Percentiles rank a stretch among this genome's conserved stretches.
phyloP scores from a whole-genome alignment of 352 stramenopile species.

The Lagenidium giganteum region DNA sequence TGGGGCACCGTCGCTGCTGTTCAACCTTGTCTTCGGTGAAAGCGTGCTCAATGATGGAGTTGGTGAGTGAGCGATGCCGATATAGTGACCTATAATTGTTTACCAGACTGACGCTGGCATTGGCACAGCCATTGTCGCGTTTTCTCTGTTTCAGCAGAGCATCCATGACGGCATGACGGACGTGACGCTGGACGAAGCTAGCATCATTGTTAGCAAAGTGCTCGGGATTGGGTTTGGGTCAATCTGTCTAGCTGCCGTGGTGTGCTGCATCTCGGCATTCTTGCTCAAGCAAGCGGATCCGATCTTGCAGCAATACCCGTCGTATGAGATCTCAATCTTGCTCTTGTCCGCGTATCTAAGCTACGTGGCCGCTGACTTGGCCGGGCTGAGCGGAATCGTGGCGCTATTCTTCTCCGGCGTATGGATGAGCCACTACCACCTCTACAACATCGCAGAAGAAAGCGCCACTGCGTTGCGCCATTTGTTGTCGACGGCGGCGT shows the following conservation, averaged over 20 bases:
- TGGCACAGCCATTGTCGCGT: constrained; percentile 57
- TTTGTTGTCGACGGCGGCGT: constrained; percentile 56
- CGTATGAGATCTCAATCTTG: constrained; percentile 79
- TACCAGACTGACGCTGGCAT: neutral
- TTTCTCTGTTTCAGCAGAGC: constrained; percentile 63
- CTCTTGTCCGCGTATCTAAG: constrained; percentile 71
- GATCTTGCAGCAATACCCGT: constrained; percentile 53
- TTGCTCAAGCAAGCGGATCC: constrained; percentile 66
- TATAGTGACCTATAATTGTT: constrained; percentile 12
- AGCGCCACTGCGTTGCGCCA: constrained; percentile 64
- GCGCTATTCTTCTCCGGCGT: constrained; percentile 89
- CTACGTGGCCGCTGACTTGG: constrained; percentile 61
- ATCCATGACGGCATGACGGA: constrained; percentile 65
- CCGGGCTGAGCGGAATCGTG: constrained; percentile 85
- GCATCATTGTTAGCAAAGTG: constrained; percentile 62
- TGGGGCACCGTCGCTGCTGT: constrained; percentile 73
- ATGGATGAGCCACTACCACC: constrained; percentile 75
- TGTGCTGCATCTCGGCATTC: constrained; percentile 72
- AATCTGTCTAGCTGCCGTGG: constrained; percentile 49
- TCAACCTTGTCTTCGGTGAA: constrained; percentile 94
- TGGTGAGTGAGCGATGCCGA: too few species aligned
- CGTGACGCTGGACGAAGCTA: constrained; percentile 55
- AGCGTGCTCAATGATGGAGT: constrained; percentile 92
- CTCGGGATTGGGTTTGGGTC: constrained; percentile 72
- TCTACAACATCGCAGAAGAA: constrained; percentile 72